Base-by-base conservation (phyloP, 805 yeast species). In the Ogataea polymorpha region DNA sequence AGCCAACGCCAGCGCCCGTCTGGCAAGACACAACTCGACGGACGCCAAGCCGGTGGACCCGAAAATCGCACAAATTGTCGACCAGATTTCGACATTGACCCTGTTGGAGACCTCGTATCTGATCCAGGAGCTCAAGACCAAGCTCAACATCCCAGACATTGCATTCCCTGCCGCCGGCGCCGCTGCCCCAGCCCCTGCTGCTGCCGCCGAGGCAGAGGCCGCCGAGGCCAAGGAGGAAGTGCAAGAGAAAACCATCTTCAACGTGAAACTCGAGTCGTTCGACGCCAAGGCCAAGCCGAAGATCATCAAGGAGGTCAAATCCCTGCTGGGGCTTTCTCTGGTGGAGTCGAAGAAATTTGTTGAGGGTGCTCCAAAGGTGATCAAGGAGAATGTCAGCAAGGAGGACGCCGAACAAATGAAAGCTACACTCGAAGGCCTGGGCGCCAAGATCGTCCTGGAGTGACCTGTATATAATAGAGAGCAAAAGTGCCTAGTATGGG, bases 281-380 rank as follows among this genome's bases (percentile, higher is more conserved):
- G 99, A 93, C 58, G 79, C 98, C 45, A 90, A 89, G 71, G 68
- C 95, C 44, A 93, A 93, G 75, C 96, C 99, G 46, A 93, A 93
- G 83, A 80, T 93, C 66, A 93, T 93, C 65, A 93, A 93, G 74
- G 99, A 93, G 71, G 95, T 93, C 56, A 93, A 93, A 74, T 75
- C 84, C 47, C 72, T 91, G 61, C 76, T 93, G 59, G 96, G 96
- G 12, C 75, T 93, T 57, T 87, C 96, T 6, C 76, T 93, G 55
- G 99, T 93, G 46, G 98, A 93, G 65, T 86, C 97, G 48, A 93
- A 93, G 81, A 93, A 93, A 72, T 86, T 93, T 53, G 99, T 93
- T 44, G 99, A 93, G 74, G 70, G 88, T 58, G 98, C 99, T 48
- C 99, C 99, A 56, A 93, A 93, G 76, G 74, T 86, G 33, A 74